Percentiles rank a stretch among this genome's conserved stretches.
Evolutionary conservation across 2,329 filamentous ascomycete genomes (phyloP).

Genomic region (Fusarium succisae): DNA sequence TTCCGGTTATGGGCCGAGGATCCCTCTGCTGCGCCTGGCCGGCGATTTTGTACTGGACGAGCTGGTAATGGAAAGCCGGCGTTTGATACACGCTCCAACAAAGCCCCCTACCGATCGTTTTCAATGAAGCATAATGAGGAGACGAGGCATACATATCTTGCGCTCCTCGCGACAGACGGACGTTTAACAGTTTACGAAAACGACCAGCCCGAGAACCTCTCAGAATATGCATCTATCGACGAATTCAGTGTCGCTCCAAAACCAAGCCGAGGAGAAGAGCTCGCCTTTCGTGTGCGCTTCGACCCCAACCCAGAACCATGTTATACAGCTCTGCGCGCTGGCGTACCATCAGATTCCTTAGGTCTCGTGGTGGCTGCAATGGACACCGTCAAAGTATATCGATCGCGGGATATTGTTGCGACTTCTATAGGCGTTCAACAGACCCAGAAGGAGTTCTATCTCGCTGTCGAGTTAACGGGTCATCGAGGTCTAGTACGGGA

Average conservation of each 20-base stretch:
- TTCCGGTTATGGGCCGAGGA: conserved; percentile 96
- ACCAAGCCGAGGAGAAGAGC: conserved; percentile 83
- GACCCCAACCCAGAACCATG: conserved; percentile 87
- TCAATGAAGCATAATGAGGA: conserved; percentile 86
- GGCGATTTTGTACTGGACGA: conserved; percentile 77
- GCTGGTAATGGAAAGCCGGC: conserved; percentile 58
- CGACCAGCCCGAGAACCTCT: conserved; percentile 81
- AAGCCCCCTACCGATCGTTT: conserved; percentile 77
- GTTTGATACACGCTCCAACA: conserved; percentile 66
- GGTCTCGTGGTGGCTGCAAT: conserved; percentile 87
- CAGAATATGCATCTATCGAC: conserved; percentile 79
- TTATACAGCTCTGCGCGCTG: conserved; percentile 79
- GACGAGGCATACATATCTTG: conserved; percentile 82
- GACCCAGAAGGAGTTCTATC: conserved; percentile 82
- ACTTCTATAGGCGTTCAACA: conserved; percentile 60
- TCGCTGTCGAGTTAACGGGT: conserved; percentile 77
- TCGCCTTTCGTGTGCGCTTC: conserved; percentile 85
- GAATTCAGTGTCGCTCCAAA: conserved; percentile 77
- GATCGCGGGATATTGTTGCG: conserved; percentile 71
- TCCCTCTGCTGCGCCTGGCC: conserved; percentile 79
- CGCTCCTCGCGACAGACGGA: conserved; percentile 84
- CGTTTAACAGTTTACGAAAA: conserved; percentile 85
- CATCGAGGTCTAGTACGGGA: conserved; percentile 85
- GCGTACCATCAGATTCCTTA: conserved; percentile 81
- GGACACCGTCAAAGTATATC: conserved; percentile 83